Base-by-base conservation (phyloP, 2,329 filamentous ascomycete species). In the Coniochaeta prunicola region DNA sequence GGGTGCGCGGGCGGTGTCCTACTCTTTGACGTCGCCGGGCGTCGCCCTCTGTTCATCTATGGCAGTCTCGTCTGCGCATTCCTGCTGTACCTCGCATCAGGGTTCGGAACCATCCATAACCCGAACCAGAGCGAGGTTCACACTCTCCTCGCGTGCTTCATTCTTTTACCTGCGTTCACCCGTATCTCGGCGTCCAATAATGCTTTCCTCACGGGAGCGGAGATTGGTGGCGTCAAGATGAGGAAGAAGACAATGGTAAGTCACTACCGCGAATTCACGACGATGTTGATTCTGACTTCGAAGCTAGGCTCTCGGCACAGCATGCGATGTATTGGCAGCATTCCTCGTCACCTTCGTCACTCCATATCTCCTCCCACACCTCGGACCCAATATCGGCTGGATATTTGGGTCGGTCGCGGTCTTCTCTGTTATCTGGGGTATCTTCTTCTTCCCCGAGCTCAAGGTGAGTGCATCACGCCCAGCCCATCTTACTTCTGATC, bases 1-100 rank as follows among this genome's bases (percentile, higher is more conserved):
- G 59, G 57, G 4, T 58, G 45, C 17, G 77, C 76, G n/a, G 79
- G 79, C 61, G 76, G 74, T 50, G 77, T 77, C 15, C 71, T 80
- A 8, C 70, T 80, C 6, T 57, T 40, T 17, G 36, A 40, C 36
- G 17, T 40, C 36, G 9, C 36, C 7, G 36, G 36, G 10, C 59
- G 59, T 21, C 40, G 53, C n/a, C 57, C 57, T 10, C 57, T 60
- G 5, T 30, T 59, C 31, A 59, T 60, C 36, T 58, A 34, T 15
- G 59, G 56, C 33, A 60, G 48, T 26, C 15, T 53, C 28, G 17
- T 58, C 12, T 48, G 55, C 9, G 45, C 56, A 10, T 54, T 60
- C 19, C 56, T 60, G 34, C 48, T 54, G n/a, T 60, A 54, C 50
- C 33, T 60, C 21, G 53, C 53, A 24, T 34, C 59, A 28, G 59